Percentiles rank a stretch among this genome's conserved stretches.
These are phyloP conservation scores for Serendipita indica DNA, from an alignment of 768 basidiomycete genomes.

Conservation along the genomic window DNA sequence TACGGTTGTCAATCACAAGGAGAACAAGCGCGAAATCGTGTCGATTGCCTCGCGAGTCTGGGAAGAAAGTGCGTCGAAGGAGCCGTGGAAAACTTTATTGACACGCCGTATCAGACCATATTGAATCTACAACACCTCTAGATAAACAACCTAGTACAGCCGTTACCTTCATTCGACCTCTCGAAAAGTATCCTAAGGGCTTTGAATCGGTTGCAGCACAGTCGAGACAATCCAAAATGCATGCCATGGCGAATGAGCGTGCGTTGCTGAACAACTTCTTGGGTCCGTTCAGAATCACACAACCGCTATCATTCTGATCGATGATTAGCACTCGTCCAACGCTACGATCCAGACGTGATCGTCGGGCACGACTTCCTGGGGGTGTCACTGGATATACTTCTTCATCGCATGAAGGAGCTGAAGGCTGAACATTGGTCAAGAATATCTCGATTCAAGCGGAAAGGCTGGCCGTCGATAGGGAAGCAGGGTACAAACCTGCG, in stretches of 20 bases:
- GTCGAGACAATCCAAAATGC: slow-evolving; percentile 40
- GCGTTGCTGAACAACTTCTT: slow-evolving; percentile 73
- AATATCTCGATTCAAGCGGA: slow-evolving; percentile 74
- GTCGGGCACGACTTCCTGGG: slow-evolving; percentile 92
- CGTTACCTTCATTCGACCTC: slow-evolving; percentile 78
- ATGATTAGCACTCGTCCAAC: slow-evolving; percentile 49
- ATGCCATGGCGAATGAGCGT: slow-evolving; percentile 62
- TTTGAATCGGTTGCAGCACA: slow-evolving; percentile 57
- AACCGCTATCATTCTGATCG: slow-evolving; percentile 76
- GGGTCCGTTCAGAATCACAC: slow-evolving; percentile 52
- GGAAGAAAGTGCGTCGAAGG: slow-evolving; percentile 42
- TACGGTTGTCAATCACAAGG: slow-evolving; percentile 84
- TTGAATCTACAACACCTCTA: slow-evolving; percentile 86
- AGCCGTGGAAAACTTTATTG: not conserved
- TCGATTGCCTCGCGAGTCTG: slow-evolving; percentile 74
- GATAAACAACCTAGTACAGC: slow-evolving; percentile 70
- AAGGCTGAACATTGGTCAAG: slow-evolving; percentile 91
- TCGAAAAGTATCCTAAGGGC: slow-evolving; percentile 71
- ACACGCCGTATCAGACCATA: slow-evolving; percentile 39
- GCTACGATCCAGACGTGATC: slow-evolving; percentile 85
- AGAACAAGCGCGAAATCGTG: slow-evolving; percentile 88
- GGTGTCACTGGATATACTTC: slow-evolving; percentile 74
- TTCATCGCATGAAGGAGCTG: slow-evolving; percentile 80
- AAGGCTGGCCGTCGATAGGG: slow-evolving; percentile 68
- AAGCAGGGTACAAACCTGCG: slow-evolving; percentile 71